Evolutionary conservation across 768 basidiomycete species (phyloP).

Genomic region (Asterophora parasitica): DNA sequence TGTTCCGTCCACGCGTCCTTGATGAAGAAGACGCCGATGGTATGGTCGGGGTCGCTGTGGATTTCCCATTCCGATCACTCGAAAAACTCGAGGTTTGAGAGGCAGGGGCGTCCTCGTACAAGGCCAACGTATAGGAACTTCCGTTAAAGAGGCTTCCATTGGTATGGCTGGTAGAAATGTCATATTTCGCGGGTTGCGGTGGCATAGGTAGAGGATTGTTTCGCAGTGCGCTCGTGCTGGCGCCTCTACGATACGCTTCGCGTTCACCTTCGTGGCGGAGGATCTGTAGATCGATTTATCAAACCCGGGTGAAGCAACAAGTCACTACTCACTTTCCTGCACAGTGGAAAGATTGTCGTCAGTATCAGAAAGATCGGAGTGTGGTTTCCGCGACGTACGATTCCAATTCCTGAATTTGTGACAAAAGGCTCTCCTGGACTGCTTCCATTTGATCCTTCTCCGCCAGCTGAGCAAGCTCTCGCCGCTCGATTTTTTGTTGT

Average conservation of each 20-base stretch:
- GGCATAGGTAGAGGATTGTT: conserved; percentile 53
- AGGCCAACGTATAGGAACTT: no score
- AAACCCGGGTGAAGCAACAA: no score
- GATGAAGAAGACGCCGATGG: no score
- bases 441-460: conserved; percentile 32
- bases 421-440: conserved; percentile 31
- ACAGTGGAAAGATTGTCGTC: conserved; percentile 9
- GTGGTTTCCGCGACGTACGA: conserved; percentile 17
- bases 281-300: conserved; percentile 13
- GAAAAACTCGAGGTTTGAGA: no score
- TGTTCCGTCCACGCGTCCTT: no score
- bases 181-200: conserved; percentile 21
- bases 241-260: conserved; percentile 28
- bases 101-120: no score
- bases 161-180: no score
- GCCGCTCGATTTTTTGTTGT: conserved; percentile 25
- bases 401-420: conserved; percentile 28
- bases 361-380: neutral
- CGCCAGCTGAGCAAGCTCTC: conserved; percentile 22
- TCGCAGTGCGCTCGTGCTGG: conserved; percentile 25
- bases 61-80: no score
- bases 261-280: conserved; percentile 27
- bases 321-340: no score
- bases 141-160: no score
- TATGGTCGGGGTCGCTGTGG: no score